These are phyloP conservation scores for Ceratocystis ficicola DNA, from an alignment of 2,329 filamentous ascomycete genomes.

Conservation along the genomic window DNA sequence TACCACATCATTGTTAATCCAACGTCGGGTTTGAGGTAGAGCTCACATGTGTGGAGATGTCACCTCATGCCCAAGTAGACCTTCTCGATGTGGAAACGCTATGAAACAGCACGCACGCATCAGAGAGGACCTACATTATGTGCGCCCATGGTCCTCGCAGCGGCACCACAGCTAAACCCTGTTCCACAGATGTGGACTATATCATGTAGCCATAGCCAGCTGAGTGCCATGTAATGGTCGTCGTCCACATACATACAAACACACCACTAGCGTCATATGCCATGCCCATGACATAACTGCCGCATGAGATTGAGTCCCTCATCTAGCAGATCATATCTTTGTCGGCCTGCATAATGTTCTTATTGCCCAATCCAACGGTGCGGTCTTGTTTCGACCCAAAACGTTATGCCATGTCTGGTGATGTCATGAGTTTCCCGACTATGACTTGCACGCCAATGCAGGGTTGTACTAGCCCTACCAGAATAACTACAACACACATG, in stretches of 20 bases:
- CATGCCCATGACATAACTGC: background rate
- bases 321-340: background rate
- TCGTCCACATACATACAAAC: background rate
- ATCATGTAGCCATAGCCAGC: background rate
- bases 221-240: background rate
- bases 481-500: background rate
- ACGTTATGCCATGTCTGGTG: slow-evolving; percentile 2
- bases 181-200: background rate
- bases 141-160: background rate
- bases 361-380: background rate
- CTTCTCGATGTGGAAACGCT: background rate
- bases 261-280: background rate
- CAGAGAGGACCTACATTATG: too few relatives aligned
- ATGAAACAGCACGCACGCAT: background rate
- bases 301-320: background rate
- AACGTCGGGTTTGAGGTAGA: background rate
- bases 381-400: background rate
- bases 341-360: background rate
- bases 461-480: slow-evolving; percentile 6
- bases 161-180: background rate
- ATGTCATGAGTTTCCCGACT: background rate
- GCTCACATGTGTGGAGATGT: background rate
- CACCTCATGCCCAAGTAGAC: background rate
- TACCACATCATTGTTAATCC: background rate
- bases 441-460: slow-evolving; percentile 8